These are phyloP conservation scores for Salvia sclarea DNA, from an alignment of 305 asterid species.

Conservation along the genomic window DNA sequence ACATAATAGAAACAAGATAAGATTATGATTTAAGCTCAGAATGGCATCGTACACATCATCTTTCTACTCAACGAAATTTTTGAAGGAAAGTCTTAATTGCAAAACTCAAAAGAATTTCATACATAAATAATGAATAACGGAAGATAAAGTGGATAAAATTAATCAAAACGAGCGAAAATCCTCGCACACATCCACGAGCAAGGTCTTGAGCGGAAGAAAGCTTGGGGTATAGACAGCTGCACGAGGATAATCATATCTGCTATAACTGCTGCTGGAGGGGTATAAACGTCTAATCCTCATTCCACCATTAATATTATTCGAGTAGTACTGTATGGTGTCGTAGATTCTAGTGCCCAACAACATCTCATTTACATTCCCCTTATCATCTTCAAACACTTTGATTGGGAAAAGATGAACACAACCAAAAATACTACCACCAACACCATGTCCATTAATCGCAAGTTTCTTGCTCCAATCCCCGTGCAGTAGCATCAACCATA, in stretches of 20 bases:
- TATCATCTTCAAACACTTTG: neutral
- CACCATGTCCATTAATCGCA: neutral
- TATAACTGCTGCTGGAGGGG: neutral
- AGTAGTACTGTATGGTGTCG: neutral
- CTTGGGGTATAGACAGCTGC: neutral
- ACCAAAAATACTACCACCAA: neutral
- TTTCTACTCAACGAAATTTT: no score
- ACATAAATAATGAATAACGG: no score
- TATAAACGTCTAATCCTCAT: neutral
- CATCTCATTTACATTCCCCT: no score
- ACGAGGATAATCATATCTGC: neutral
- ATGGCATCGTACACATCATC: no score
- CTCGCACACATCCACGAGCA: neutral
- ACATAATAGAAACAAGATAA: no score
- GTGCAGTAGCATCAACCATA: neutral
- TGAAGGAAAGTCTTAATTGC: no score
- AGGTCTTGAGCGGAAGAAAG: constrained; percentile 7
- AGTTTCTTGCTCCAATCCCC: neutral
- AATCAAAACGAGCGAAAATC: neutral
- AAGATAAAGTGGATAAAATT: no score
- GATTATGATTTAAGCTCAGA: no score
- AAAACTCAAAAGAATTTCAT: no score
- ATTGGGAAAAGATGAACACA: neutral
- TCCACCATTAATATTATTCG: neutral
- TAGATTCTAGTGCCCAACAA: neutral